Percentiles rank a stretch among this genome's conserved stretches.
phyloP scores from a whole-genome alignment of 495 filamentous ascomycete species.

The Penicillium macrosclerotiorum region DNA sequence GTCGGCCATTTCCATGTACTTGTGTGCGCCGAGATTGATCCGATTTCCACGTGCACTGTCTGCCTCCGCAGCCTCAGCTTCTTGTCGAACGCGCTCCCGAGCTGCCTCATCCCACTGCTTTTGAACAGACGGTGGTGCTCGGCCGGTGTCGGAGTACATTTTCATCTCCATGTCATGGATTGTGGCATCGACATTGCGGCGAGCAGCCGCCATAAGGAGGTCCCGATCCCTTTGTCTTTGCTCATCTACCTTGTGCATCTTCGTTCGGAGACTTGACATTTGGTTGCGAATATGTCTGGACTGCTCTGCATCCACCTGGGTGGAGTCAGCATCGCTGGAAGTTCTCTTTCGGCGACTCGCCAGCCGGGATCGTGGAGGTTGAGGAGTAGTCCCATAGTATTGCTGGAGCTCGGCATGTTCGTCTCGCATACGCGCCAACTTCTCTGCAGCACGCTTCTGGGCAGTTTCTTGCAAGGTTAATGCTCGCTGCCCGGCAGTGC shows the following conservation, averaged over 20 bases:
- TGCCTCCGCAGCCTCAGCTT: constrained; percentile 61
- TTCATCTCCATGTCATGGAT: constrained; percentile 78
- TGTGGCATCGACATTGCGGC: constrained; percentile 75
- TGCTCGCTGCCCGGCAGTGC: constrained; percentile 38
- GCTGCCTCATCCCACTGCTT: constrained; percentile 80
- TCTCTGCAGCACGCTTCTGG: constrained; percentile 78
- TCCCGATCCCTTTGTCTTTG: constrained; percentile 74
- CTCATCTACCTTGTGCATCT: constrained; percentile 66
- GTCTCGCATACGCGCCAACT: constrained; percentile 74
- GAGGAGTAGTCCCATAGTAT: constrained; percentile 65
- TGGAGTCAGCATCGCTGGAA: constrained; percentile 64
- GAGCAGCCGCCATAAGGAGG: constrained; percentile 71
- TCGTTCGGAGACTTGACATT: constrained; percentile 72
- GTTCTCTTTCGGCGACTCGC: constrained; percentile 62
- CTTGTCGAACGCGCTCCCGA: constrained; percentile 57
- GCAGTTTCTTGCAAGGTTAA: constrained; percentile 77
- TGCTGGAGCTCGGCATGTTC: constrained; percentile 66
- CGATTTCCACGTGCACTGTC: constrained; percentile 56
- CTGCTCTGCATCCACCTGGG: constrained; percentile 61
- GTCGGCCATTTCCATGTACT: constrained; percentile 73
- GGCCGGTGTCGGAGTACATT: constrained; percentile 73
- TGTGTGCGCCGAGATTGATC: constrained; percentile 78
- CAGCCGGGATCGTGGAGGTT: constrained; percentile 49
- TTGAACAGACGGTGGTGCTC: constrained; percentile 63
- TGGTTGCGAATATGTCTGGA: constrained; percentile 74